Percentiles rank a stretch among this genome's conserved stretches.
Evolutionary conservation across 2,329 filamentous ascomycete genomes (phyloP).

Genomic region (Paramyrothecium sp.): DNA sequence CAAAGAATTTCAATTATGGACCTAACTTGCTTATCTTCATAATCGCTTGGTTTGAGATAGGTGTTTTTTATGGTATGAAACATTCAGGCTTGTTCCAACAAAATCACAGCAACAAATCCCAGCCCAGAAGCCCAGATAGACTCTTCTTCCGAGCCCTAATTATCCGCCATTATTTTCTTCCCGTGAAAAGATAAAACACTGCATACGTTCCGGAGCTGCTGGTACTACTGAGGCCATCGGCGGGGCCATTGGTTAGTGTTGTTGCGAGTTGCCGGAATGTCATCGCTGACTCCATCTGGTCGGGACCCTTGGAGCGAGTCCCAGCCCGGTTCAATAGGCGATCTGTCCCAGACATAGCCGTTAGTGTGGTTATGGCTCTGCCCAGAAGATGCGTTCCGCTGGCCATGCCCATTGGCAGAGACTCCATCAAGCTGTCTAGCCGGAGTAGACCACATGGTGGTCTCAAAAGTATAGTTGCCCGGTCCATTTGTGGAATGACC

Average conservation of each 20-base stretch:
- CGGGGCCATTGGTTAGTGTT: not conserved
- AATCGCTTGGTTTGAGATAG: too few relatives aligned
- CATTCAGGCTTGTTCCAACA: too few relatives aligned
- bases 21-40: too few relatives aligned
- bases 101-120: too few relatives aligned
- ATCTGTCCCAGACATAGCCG: not conserved
- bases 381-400: not conserved
- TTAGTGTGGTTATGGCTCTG: not conserved
- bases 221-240: not conserved
- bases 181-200: too few relatives aligned
- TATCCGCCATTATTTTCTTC: too few relatives aligned
- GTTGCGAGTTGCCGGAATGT: not conserved
- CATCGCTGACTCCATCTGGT: not conserved
- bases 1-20: too few relatives aligned
- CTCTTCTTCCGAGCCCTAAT: too few relatives aligned
- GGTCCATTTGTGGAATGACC: not conserved
- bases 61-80: too few relatives aligned
- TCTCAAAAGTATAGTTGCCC: not conserved
- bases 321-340: not conserved
- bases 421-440: not conserved
- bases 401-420: not conserved
- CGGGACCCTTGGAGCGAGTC: not conserved
- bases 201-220: too few relatives aligned
- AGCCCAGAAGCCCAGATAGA: too few relatives aligned
- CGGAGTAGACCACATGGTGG: not conserved